Percentiles rank a stretch among this genome's conserved stretches.
These are phyloP conservation scores for Dittrichia graveolens DNA, from an alignment of 129 eudicot genomes.

Conservation along the genomic window DNA sequence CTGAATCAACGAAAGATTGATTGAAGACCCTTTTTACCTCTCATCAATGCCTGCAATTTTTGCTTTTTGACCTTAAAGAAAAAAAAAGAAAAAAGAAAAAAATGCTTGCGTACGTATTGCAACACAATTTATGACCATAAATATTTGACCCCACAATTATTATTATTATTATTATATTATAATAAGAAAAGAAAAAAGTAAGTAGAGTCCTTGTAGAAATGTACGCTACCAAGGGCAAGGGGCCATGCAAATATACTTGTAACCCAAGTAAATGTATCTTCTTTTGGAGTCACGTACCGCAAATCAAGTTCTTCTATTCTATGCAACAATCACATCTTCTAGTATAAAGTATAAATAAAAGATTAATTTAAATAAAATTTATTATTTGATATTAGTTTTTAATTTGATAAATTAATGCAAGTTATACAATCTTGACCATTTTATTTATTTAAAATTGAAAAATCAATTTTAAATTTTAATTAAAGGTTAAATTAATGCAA, in stretches of 20 bases:
- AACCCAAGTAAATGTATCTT: slow-evolving; percentile 17
- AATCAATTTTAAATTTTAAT: too few species aligned
- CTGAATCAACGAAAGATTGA: slow-evolving; percentile 33
- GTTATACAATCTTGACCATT: too few species aligned
- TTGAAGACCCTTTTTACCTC: slow-evolving; percentile 30
- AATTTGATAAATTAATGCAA: too few species aligned
- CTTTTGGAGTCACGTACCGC: slow-evolving; percentile 7
- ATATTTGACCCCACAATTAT: neutral
- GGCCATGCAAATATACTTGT: slow-evolving; percentile 23
- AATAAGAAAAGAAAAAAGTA: neutral
- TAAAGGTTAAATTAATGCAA: too few species aligned
- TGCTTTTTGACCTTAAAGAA: slow-evolving; percentile 28
- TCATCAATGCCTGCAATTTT: slow-evolving; percentile 4
- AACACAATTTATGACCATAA: slow-evolving; percentile 20
- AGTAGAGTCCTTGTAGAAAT: slow-evolving; percentile 21
- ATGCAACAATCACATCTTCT: neutral
- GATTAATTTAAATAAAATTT: too few species aligned
- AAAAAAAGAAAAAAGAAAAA: neutral
- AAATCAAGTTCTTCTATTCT: neutral
- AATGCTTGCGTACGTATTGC: slow-evolving; percentile 14
- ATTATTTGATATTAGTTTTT: too few species aligned
- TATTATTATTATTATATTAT: too few species aligned
- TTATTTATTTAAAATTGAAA: too few species aligned
- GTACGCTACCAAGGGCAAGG: neutral
- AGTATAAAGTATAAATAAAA: too few species aligned